phyloP scores from a whole-genome alignment of 2,329 filamentous ascomycete genomes.

The Aspergillus novoparasiticus region DNA sequence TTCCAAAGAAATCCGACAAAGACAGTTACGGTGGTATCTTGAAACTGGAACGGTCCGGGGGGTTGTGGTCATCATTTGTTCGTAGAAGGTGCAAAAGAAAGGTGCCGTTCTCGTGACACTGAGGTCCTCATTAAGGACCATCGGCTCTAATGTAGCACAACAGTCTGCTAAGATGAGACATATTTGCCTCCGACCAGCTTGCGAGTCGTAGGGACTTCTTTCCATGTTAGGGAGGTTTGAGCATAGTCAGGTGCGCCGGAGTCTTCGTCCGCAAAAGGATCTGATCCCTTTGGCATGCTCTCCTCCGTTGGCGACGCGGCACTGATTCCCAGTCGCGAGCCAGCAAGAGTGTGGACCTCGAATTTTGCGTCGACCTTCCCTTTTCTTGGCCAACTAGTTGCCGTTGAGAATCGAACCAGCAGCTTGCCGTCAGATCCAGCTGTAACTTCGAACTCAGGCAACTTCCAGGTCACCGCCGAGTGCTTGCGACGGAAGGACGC shows the following conservation, averaged over 20 bases:
- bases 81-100: not conserved
- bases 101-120: not conserved
- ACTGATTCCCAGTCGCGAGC: conserved; percentile 68
- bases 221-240: conserved; percentile 57
- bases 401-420: conserved; percentile 78
- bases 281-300: conserved; percentile 34
- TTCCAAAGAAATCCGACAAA: conserved; percentile 7
- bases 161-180: conserved; percentile 52
- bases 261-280: conserved; percentile 53
- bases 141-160: not conserved
- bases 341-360: conserved; percentile 64
- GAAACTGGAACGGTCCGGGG: not conserved
- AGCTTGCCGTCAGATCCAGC: conserved; percentile 66
- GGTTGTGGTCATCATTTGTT: conserved; percentile 12
- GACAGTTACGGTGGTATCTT: conserved; percentile 6
- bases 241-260: conserved; percentile 28
- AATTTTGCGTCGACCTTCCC: conserved; percentile 82
- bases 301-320: conserved; percentile 29
- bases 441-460: conserved; percentile 57
- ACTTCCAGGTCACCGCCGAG: conserved; percentile 49
- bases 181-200: conserved; percentile 79
- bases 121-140: too few relatives aligned
- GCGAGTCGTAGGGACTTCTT: conserved; percentile 64
- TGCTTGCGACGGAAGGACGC: conserved; percentile 50
- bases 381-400: conserved; percentile 68